Percentiles rank a stretch among this genome's conserved stretches.
Evolutionary conservation across 768 basidiomycete species (phyloP).

Genomic region (Hericium rajendrae): DNA sequence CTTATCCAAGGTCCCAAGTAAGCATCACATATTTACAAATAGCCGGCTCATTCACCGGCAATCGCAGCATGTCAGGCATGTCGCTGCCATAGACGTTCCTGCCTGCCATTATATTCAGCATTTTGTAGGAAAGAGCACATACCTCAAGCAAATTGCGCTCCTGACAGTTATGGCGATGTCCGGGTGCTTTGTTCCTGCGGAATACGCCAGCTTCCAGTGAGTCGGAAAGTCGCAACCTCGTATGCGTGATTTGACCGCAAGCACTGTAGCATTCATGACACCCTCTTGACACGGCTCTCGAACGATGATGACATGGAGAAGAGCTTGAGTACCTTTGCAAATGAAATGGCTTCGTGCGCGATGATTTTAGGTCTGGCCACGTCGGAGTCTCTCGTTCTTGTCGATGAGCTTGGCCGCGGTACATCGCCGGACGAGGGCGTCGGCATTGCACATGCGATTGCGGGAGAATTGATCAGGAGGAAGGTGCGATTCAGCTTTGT

Average conservation of each 20-base stretch:
- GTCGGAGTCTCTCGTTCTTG: constrained; percentile 60
- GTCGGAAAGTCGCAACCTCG: constrained; percentile 1
- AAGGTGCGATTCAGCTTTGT: constrained; percentile 39
- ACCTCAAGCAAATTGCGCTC: constrained; percentile 79
- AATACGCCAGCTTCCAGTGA: constrained; percentile 84
- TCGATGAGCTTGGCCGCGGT: constrained; percentile 92
- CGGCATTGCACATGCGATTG: constrained; percentile 79
- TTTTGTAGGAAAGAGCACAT: constrained; percentile 78
- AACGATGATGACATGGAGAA: constrained; percentile 93
- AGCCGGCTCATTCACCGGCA: too few species aligned
- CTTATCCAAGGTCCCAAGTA: constrained; percentile 89
- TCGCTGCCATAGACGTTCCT: neutral
- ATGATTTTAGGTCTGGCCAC: constrained; percentile 84
- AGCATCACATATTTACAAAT: constrained; percentile 15
- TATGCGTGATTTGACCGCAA: neutral
- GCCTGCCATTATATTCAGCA: neutral
- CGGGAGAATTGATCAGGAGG: constrained; percentile 59
- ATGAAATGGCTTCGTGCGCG: constrained; percentile 86
- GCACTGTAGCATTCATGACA: constrained; percentile 59
- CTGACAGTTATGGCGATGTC: constrained; percentile 81
- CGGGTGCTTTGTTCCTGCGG: constrained; percentile 87
- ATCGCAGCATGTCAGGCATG: constrained; percentile 50
- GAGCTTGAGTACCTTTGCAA: constrained; percentile 87
- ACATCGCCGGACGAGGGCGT: constrained; percentile 78
- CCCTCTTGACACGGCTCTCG: constrained; percentile 77